These are phyloP conservation scores for Exsudoporus frostii DNA, from an alignment of 768 basidiomycete species.

Conservation along the genomic window DNA sequence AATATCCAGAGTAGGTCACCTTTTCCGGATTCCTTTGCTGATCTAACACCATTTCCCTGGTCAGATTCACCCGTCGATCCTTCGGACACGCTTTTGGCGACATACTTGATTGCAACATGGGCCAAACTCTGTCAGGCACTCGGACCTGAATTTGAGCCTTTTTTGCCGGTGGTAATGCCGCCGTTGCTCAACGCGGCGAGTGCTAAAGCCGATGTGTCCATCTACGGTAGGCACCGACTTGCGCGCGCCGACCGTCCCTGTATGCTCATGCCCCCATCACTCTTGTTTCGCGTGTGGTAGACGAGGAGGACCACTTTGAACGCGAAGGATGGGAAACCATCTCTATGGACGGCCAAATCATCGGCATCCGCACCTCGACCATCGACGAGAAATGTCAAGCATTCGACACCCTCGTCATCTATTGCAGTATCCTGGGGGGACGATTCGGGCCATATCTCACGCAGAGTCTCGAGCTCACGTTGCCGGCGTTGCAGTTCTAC, in stretches of 20 bases:
- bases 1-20: constrained; percentile 67
- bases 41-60: neutral
- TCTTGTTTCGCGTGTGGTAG: constrained; percentile 31
- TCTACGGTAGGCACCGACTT: constrained; percentile 48
- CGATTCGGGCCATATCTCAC: constrained; percentile 71
- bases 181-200: constrained; percentile 69
- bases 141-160: constrained; percentile 82
- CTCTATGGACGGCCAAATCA: constrained; percentile 69
- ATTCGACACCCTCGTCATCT: constrained; percentile 82
- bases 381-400: constrained; percentile 89
- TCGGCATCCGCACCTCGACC: constrained; percentile 74
- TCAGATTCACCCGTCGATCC: constrained; percentile 67
- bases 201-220: constrained; percentile 74
- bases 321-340: constrained; percentile 80
- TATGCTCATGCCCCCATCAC: neutral
- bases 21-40: neutral
- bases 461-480: constrained; percentile 66
- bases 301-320: constrained; percentile 52
- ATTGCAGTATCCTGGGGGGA: constrained; percentile 64
- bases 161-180: constrained; percentile 82
- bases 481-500: constrained; percentile 70
- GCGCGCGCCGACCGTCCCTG: neutral
- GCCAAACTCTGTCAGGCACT: constrained; percentile 86
- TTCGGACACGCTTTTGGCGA: constrained; percentile 64
- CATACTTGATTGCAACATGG: constrained; percentile 86